Percentiles rank a stretch among this genome's conserved stretches.
Conservation (phyloP, 345 rosid genomes). For the Eucalyptus dawsonii region DNA sequence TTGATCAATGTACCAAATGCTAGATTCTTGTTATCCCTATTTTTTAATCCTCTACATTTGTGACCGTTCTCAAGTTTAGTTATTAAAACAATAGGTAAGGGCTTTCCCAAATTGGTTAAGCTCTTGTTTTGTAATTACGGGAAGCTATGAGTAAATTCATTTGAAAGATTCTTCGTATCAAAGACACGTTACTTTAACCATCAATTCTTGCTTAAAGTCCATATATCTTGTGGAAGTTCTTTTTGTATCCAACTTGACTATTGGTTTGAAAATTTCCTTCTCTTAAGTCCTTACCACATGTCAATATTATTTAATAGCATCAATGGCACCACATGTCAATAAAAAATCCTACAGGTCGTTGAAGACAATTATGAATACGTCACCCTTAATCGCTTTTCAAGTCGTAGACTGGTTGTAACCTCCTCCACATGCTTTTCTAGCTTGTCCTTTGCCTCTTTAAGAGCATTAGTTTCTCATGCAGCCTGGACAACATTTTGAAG, state of each 20-base stretch:
- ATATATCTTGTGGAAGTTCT: not conserved
- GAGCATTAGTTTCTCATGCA: too few species aligned
- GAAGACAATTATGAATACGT: not conserved
- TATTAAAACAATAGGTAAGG: not conserved
- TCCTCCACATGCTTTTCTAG: constrained; percentile 41
- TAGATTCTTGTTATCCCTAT: not conserved
- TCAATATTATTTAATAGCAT: not conserved
- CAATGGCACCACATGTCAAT: not conserved
- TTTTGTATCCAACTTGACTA: not conserved
- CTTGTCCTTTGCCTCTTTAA: too few species aligned
- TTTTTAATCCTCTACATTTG: not conserved
- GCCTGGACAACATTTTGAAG: too few species aligned
- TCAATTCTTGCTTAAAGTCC: not conserved
- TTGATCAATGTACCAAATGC: not conserved
- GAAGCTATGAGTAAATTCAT: not conserved
- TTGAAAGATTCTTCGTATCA: not conserved
- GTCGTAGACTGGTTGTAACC: constrained; percentile 66
- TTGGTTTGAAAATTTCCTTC: not conserved
- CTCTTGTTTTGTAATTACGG: not conserved
- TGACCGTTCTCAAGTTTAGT: not conserved
- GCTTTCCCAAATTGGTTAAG: not conserved
- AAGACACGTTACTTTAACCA: not conserved
- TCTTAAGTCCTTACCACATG: not conserved
- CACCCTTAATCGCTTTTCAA: constrained; percentile 94
- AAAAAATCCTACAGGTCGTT: not conserved